Percentiles rank a stretch among this genome's conserved stretches.
These are phyloP conservation scores for Globisporangium sylvaticum DNA, from an alignment of 352 stramenopile genomes.

Conservation along the genomic window DNA sequence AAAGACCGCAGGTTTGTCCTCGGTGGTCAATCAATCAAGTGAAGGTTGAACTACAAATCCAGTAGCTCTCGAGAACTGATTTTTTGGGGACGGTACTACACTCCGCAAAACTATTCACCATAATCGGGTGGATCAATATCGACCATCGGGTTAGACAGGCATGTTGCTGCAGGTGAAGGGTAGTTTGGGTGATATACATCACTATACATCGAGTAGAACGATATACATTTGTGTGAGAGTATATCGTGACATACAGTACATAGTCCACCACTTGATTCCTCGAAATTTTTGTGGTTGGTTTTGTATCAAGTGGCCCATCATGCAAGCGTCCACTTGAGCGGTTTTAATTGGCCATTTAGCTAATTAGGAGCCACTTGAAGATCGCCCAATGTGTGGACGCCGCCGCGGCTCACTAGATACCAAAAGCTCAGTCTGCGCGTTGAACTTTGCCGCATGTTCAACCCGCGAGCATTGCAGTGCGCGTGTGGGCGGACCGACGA, in stretches of 20 bases:
- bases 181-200: background rate
- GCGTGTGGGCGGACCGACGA: background rate
- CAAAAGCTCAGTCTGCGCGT: constrained; percentile 11
- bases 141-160: background rate
- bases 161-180: background rate
- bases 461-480: background rate
- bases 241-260: background rate
- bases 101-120: background rate
- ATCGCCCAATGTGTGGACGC: constrained; percentile 19
- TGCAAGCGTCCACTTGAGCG: background rate
- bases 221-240: background rate
- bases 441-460: constrained; percentile 9
- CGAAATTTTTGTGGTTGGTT: constrained; percentile 8
- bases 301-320: constrained; percentile 8
- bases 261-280: constrained; percentile 18
- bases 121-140: background rate
- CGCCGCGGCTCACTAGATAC: constrained; percentile 1
- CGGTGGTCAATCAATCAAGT: constrained; percentile 1
- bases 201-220: background rate
- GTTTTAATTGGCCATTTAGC: background rate
- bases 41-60: constrained; percentile 6
- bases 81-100: background rate
- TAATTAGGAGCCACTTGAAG: constrained; percentile 4
- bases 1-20: background rate
- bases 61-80: background rate